Evolutionary conservation across 345 rosid genomes (phyloP), one percentile per base, ranked within the genome.

Genomic region (Arabidopsis suecica): DNA sequence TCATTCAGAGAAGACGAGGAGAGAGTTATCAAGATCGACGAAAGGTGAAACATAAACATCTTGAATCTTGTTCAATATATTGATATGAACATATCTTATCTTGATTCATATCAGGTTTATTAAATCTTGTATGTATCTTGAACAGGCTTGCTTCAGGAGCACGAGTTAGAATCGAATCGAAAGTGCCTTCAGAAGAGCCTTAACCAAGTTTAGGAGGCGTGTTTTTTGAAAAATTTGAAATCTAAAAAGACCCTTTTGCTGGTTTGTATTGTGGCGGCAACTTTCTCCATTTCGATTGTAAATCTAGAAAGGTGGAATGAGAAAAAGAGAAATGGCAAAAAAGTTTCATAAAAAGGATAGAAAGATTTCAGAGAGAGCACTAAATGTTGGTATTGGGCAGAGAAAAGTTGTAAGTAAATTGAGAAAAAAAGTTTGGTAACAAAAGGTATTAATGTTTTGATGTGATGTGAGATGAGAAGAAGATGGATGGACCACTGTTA

Each of bases 91-190:
- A 54, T 47, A 16, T 53, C 12, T 47, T 64, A 16, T 34, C 13
- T 61, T 22, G 53, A 32, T 22, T 79, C 53, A 58, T 64, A 13
- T 45, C 38, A n/a, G 56, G 40, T 54, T 50, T 3, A 7, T 50
- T 16, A 56, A 56, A 58, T 7, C n/a, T 6, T 45, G 6, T 61
- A 63, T 55, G 37, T 45, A 48, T 48, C 30, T 48, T 71, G 62
- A 77, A 77, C 97, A 95, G 99, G 86, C 97, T 95, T 86, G 96
- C 99, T 85, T 95, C 99, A 57, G 99, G 97, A 86, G 99, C 99
- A 51, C 83, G 94, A 76, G 91, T 95, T 86, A 85, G 88, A 90
- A 95, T 95, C 67, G 87, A 95, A 76, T 88, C 99, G 0, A 88
- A 87, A 78, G 83, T 81, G 41, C 78, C 95, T 13, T 68, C 73